These are phyloP conservation scores for Rhododendron griersonianum DNA, from an alignment of 148 eudicot species.

Conservation along the genomic window DNA sequence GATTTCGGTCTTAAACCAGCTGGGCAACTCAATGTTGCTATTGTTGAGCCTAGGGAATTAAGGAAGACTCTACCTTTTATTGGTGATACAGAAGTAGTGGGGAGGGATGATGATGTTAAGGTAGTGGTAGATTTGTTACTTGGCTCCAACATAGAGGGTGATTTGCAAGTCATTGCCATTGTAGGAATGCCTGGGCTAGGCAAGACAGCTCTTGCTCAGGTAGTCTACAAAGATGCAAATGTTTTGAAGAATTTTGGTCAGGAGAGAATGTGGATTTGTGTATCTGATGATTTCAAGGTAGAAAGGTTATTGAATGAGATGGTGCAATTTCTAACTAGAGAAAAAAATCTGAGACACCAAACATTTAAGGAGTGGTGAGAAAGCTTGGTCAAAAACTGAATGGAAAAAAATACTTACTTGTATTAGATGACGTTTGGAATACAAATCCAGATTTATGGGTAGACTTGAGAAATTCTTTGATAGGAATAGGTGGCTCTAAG, in stretches of 20 bases:
- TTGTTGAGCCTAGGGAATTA: too few relatives aligned
- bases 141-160: background rate
- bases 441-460: background rate
- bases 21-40: too few relatives aligned
- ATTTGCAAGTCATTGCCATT: background rate
- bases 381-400: too few relatives aligned
- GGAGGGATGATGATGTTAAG: slow-evolving; percentile 5
- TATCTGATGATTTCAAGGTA: background rate
- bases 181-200: too few relatives aligned
- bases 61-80: background rate
- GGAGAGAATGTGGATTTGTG: slow-evolving; percentile 5
- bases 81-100: background rate
- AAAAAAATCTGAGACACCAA: background rate
- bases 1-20: too few relatives aligned
- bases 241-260: background rate
- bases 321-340: background rate
- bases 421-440: slow-evolving; percentile 19
- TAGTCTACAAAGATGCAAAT: background rate
- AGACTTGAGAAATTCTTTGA: background rate
- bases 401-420: slow-evolving; percentile 11
- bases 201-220: too few relatives aligned
- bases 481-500: background rate
- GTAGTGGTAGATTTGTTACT: background rate
- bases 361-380: background rate
- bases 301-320: background rate